Evolutionary conservation across 2,329 filamentous ascomycete genomes (phyloP).

Genomic region (Fusarium sp.): DNA sequence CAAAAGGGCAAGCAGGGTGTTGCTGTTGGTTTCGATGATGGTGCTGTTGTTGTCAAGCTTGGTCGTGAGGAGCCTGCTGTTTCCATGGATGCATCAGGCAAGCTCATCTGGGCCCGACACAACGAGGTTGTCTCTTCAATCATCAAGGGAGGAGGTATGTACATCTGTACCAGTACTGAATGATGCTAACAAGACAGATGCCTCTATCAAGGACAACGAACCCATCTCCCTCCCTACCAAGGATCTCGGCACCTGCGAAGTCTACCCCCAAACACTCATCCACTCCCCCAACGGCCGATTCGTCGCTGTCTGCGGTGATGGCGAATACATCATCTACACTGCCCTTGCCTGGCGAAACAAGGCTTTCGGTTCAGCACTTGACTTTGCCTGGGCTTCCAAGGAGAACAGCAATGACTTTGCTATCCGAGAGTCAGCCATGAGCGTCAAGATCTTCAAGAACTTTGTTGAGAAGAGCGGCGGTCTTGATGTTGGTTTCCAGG

Average conservation of each 20-base stretch:
- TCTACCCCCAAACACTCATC: conserved; percentile 93
- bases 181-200: conserved; percentile 65
- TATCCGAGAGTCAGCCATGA: conserved; percentile 92
- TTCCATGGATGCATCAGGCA: conserved; percentile 96
- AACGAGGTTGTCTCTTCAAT: conserved; percentile 95
- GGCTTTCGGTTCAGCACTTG: conserved; percentile 92
- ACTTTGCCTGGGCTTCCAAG: conserved; percentile 97
- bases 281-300: conserved; percentile 97
- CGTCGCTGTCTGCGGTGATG: conserved; percentile 85
- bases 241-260: conserved; percentile 94
- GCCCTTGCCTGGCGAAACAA: conserved; percentile 97
- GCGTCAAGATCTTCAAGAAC: conserved; percentile 97
- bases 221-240: conserved; percentile 90
- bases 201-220: conserved; percentile 86
- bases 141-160: conserved; percentile 84
- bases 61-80: conserved; percentile 97
- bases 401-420: conserved; percentile 99
- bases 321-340: conserved; percentile 99
- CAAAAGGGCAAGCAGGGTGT: conserved; percentile 95
- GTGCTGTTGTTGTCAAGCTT: conserved; percentile 97
- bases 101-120: conserved; percentile 95
- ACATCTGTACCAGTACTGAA: background rate
- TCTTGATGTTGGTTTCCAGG: conserved; percentile 94
- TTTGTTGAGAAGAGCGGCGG: conserved; percentile 92
- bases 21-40: conserved; percentile 96